A percentile compares a stretch with the other conserved stretches of the same genome.
These are phyloP conservation scores for Triticum timopheevii DNA, from an alignment of 176 grass and related monocot genomes.

Conservation along the genomic window DNA sequence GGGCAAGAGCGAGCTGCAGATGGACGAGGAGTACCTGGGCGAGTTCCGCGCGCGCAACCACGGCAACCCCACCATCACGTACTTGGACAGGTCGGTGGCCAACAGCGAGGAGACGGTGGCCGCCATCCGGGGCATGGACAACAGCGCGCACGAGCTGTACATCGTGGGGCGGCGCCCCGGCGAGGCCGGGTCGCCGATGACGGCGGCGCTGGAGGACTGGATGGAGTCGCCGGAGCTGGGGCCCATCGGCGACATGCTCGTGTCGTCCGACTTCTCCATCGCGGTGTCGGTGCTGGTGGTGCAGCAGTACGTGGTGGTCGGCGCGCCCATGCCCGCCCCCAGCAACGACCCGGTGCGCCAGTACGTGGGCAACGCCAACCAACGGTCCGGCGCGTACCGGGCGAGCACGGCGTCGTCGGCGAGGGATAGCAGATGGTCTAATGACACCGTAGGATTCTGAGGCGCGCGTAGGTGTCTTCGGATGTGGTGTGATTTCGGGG, in stretches of 20 bases:
- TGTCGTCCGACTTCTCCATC: slow-evolving; percentile 23
- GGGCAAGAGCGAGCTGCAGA: slow-evolving; percentile 40
- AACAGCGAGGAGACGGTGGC: slow-evolving; percentile 49
- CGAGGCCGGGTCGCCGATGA: slow-evolving; percentile 21
- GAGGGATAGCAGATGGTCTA: background rate
- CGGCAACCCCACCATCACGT: slow-evolving; percentile 36
- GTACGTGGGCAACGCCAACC: slow-evolving; percentile 9
- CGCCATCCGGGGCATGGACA: slow-evolving; percentile 34
- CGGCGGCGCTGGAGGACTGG: slow-evolving; percentile 44
- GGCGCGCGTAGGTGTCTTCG: background rate
- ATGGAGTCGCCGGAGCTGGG: slow-evolving; percentile 51
- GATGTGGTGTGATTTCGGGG: background rate
- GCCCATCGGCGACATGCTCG: slow-evolving; percentile 48
- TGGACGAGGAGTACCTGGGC: slow-evolving; percentile 62
- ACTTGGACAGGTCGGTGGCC: slow-evolving; percentile 34
- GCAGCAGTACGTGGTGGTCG: slow-evolving; percentile 38
- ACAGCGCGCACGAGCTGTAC: slow-evolving; percentile 35
- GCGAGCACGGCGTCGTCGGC: background rate
- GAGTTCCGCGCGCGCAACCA: slow-evolving; percentile 43
- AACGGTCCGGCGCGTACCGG: background rate
- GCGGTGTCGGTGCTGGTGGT: slow-evolving; percentile 46
- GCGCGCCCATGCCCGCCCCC: background rate
- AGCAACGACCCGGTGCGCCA: background rate
- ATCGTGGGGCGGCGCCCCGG: slow-evolving; percentile 37
- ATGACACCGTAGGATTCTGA: slow-evolving; percentile 16